Base-by-base conservation (phyloP, 495 filamentous ascomycete genomes). In the Podospora pseudocomata region DNA sequence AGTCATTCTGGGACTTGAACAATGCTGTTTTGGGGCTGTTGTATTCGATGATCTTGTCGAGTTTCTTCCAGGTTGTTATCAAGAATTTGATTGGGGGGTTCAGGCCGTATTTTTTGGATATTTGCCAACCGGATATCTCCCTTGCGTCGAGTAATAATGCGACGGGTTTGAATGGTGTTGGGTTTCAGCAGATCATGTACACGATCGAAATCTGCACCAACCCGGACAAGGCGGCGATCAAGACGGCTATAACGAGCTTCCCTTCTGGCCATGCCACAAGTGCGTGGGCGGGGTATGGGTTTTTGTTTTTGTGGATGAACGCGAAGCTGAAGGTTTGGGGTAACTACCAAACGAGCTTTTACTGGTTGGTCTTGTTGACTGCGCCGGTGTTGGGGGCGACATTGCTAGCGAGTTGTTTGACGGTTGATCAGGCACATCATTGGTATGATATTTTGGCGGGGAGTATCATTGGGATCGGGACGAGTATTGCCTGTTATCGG, bases 1-100 rank as follows among this genome's bases (percentile, higher is more conserved):
- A 86, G 57, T 86, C 83, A 49, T 90, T 90, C 79, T 90, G 87
- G 87, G 88, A 91, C 67, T 74, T 83, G 62, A 89, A 89, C 76
- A 89, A 89, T 67, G 88, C 82, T 39, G 75, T 85, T 58, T 79
- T 89, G 55, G 88, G 88, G 5, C 77, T 89, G 0, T 74, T 89
- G 13, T 89, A 89, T 77, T 79, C 82, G 3, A 76, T 89, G 61
- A 86, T 90, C 75, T 79, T 81, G 13, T 85, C 85, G 18, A 84
- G 83, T 28, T 78, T 86, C 44, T 82, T 88, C 68, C 84, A 85
- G 64, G 83, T 87, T 63, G 82, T 87, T 66, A 71, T 71, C 61
- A 71, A 71, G 49, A 3, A 19, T 3, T 61, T 71, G 9, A 65
- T 71, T 63, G 65, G 69, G 61, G 65, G 69, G 34, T 67, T 67